Conservation (phyloP, 345 rosid species). For the Camelina sativa region DNA sequence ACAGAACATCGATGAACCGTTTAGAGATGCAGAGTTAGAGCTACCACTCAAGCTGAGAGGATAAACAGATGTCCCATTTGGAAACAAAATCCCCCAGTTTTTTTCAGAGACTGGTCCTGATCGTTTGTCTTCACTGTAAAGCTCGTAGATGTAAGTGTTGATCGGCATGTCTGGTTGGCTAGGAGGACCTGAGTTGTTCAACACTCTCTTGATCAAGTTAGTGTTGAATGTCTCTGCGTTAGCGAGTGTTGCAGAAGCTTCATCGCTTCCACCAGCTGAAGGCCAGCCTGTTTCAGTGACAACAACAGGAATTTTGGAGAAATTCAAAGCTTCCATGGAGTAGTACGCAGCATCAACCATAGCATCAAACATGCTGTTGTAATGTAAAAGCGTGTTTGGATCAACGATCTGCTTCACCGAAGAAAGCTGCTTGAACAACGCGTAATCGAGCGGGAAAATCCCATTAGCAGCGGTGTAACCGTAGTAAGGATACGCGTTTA, state of each 20-base stretch:
- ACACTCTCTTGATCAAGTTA: conserved; percentile 74
- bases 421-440: conserved; percentile 73
- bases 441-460: conserved; percentile 86
- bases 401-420: conserved; percentile 95
- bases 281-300: conserved; percentile 99
- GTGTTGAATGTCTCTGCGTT: conserved; percentile 79
- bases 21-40: conserved; percentile 45
- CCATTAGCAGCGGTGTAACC: conserved; percentile 87
- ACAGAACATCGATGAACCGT: conserved; percentile 67
- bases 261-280: conserved; percentile 74
- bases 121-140: conserved; percentile 85
- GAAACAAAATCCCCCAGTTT: conserved; percentile 83
- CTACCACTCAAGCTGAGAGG: conserved; percentile 54
- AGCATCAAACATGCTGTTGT: conserved; percentile 94
- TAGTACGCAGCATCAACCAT: conserved; percentile 98
- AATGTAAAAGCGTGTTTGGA: conserved; percentile 90
- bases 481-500: conserved; percentile 93
- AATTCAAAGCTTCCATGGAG: conserved; percentile 71
- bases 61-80: conserved; percentile 81
- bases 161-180: conserved; percentile 71
- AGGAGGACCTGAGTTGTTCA: conserved; percentile 91
- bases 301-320: conserved; percentile 72
- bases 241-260: conserved; percentile 72
- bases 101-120: conserved; percentile 76
- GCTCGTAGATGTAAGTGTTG: conserved; percentile 82